Evolutionary conservation across 1,284 basidiomycete genomes (phyloP), one percentile per base, ranked within the genome.

Genomic region (Cronartium quercuum): DNA sequence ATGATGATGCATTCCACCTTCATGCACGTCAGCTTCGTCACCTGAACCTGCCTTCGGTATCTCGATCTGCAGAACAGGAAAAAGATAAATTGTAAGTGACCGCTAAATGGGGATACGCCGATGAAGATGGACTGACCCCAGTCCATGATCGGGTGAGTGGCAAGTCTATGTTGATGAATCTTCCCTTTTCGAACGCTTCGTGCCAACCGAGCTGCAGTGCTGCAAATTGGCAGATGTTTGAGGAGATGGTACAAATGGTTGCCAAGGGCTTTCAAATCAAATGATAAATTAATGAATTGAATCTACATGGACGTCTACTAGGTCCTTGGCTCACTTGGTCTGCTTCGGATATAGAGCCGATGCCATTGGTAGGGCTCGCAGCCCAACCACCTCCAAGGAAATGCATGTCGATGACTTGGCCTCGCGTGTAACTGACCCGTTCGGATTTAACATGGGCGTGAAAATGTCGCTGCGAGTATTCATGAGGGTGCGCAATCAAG

Each of bases 161-260:
- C 6, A 63, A 42, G 37, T 75, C 71, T 34, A 75, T 18, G 44
- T 75, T 75, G 37, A 75, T 67, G 65, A 64, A 75, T 44, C 55
- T 75, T 1, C 29, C 29, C 18, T 75, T 44, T 61, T 67, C 65
- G 29, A 75, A 75, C 12, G 65, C 51, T 35, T 66, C 58, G 0
- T 51, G 7, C 71, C 71, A 75, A 37, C 71, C 71, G 21, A 75
- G 18, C 42, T 75, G 71, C 7, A 75, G 41, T 42, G 71, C 64
- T 18, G 10, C 71, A 40, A 75, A 75, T 42, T 75, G 71, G 55
- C 71, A 75, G 35, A 75, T 75, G 34, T 75, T 75, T 13, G 71
- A 75, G 38, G 71, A 75, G 40, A 67, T 64, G 7, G 71, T 75
- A 41, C 71, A 75, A 75, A 75, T 75, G n/a, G 41, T 67, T 24